A percentile compares a stretch with the other conserved stretches of the same genome.
Evolutionary conservation across 306 rosid species (phyloP).

Genomic region (Alnus glutinosa): DNA sequence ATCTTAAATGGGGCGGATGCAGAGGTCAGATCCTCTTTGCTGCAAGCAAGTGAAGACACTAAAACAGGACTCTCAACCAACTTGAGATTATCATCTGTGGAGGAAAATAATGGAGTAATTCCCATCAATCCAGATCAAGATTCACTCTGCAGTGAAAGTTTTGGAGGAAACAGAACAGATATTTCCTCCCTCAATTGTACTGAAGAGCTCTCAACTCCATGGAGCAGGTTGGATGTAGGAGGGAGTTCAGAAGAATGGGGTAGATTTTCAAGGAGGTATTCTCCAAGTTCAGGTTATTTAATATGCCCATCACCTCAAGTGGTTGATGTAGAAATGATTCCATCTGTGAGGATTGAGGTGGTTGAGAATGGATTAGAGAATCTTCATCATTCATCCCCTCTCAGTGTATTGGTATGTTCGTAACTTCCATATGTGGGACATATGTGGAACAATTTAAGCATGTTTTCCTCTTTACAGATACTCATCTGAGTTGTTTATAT

Average conservation of each 20-base stretch:
- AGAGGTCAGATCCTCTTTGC: constrained; percentile 35
- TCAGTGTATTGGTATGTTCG: constrained; percentile 52
- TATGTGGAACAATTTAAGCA: not conserved
- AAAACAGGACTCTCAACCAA: constrained; percentile 23
- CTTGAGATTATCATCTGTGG: constrained; percentile 46
- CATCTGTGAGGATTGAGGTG: constrained; percentile 33
- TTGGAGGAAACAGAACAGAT: constrained; percentile 30
- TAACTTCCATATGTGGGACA: not conserved
- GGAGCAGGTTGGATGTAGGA: constrained; percentile 23
- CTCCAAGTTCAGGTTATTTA: constrained; percentile 38
- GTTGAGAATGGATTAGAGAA: constrained; percentile 45
- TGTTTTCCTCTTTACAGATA: not conserved
- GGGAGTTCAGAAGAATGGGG: constrained; percentile 37
- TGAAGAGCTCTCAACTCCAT: constrained; percentile 34
- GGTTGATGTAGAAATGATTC: constrained; percentile 28
- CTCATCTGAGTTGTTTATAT: not conserved
- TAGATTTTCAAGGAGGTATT: constrained; percentile 36
- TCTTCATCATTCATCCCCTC: constrained; percentile 47
- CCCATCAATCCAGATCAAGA: constrained; percentile 40
- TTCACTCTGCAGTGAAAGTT: constrained; percentile 33
- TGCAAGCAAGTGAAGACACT: constrained; percentile 34
- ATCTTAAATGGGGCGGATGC: constrained; percentile 33
- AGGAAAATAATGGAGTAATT: constrained; percentile 20
- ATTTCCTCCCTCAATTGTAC: constrained; percentile 41
- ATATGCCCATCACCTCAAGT: constrained; percentile 1